A percentile compares a stretch with the other conserved stretches of the same genome.
Evolutionary conservation across 2,329 filamentous ascomycete species (phyloP).

Genomic region (Phyllosticta citrichinensis): DNA sequence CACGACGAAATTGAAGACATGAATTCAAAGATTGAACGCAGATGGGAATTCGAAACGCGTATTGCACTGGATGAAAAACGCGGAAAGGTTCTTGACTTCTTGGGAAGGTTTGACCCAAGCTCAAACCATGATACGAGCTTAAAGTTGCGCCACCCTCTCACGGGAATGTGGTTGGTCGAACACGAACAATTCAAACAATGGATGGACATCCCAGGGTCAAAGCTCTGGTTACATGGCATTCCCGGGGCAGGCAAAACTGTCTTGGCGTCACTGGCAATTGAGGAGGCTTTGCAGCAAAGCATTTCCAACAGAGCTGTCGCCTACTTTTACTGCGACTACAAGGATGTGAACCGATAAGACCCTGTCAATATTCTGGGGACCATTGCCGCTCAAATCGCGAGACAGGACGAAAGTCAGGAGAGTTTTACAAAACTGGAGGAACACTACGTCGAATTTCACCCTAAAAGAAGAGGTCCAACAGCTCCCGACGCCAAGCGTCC

Average conservation of each 20-base stretch:
- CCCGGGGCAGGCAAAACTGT: background rate
- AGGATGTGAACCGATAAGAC: slow-evolving; percentile 13
- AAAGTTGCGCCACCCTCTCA: background rate
- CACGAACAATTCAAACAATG: background rate
- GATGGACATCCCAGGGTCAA: background rate
- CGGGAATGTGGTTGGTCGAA: background rate
- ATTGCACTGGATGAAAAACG: background rate
- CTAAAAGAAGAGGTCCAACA: background rate
- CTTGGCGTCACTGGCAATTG: background rate
- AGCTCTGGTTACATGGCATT: background rate
- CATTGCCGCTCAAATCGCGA: slow-evolving; percentile 21
- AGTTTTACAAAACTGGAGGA: slow-evolving; percentile 12
- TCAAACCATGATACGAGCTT: background rate
- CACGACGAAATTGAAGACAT: background rate
- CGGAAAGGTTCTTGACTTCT: background rate
- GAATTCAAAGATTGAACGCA: background rate
- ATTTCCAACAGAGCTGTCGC: background rate
- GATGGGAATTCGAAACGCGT: background rate
- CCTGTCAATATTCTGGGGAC: slow-evolving; percentile 18
- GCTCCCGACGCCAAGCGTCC: background rate
- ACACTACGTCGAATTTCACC: slow-evolving; percentile 10
- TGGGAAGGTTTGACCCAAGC: background rate
- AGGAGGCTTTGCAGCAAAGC: background rate
- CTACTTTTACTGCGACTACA: slow-evolving; percentile 27
- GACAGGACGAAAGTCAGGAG: slow-evolving; percentile 16